Evolutionary conservation across 352 stramenopile species (phyloP), one percentile per base, ranked within the genome.

Genomic region (Phytophthora constricta): DNA sequence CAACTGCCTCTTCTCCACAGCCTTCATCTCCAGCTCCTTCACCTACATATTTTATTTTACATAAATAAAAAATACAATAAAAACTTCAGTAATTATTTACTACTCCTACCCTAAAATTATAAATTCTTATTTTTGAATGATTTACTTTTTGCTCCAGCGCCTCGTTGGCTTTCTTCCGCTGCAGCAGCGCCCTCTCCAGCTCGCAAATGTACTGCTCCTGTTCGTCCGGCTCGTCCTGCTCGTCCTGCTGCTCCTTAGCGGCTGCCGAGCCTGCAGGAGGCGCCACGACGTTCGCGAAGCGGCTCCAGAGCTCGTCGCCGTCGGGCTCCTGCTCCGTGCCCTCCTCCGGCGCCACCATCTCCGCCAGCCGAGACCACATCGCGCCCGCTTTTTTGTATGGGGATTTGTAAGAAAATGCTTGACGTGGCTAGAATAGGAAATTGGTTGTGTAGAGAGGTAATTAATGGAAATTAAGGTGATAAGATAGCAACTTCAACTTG

Each of bases 151-250:
- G n/a, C n/a, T n/a, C 77, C 20, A 93, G 56, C 22, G 70, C 20
- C 25, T 92, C 83, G 49, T 89, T 91, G 58, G 86, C 74, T 58
- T 89, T 91, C 68, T 93, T 93, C 55, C 82, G 75, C 51, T 92
- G 85, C 57, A 93, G 57, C 28, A 93, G 60, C 13, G 83, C 83
- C 22, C 85, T 74, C 66, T 93, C 85, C 43, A 93, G 70, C 53
- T 92, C 85, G 53, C 65, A 87, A 34, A 93, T 93, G 62, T 93
- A 93, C 49, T 83, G 83, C 51, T 93, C 85, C 64, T 93, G 81
- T 43, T 91, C 82, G 62, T 92, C 72, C 7, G n/a, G n/a, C n/a
- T n/a, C n/a, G n/a, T n/a, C n/a, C n/a, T n/a, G n/a, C n/a, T n/a
- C n/a, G n/a, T 87, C 81, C 2, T 86, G 69, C 5, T 58, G 56